Evolutionary conservation across 2,329 filamentous ascomycete species (phyloP), one percentile per base, ranked within the genome.

Genomic region (Fusarium beomiforme): DNA sequence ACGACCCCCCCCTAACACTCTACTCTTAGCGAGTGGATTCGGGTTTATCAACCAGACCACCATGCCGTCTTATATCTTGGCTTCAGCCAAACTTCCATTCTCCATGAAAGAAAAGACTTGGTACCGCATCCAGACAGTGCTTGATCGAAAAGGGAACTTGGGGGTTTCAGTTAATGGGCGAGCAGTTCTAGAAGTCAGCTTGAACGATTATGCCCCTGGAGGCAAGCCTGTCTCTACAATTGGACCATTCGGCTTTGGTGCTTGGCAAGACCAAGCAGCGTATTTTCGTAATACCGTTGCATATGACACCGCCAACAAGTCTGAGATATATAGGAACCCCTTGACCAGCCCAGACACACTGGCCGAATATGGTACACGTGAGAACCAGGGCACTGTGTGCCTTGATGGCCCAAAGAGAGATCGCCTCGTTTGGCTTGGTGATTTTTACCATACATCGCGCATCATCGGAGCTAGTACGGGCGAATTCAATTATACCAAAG

Each of bases 401-500:
- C 57, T 63, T 14, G 60, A 62, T 37, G 60, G 60, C 16, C 60
- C 60, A 4, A 63, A 62, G 26, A 59, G 60, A 11, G 60, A 62
- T 33, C 57, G 60, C 7, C 60, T 63, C 3, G 42, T 63, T 23
- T 63, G 60, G 60, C 39, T 63, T 3, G 60, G 60, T 14, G 44
- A 63, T 24, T 63, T 62, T n/a, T 63, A 62, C 7, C 60, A 63
- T 9, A 63, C 37, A n/a, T 63, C 44, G n/a, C 44, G 60, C 11
- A 62, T 63, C 37, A 63, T 63, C 9, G 57, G 60, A 8, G 60
- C 59, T 8, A 63, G 60, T 41, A 62, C 60, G 8, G 39, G 57
- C 5, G 57, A 57, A 7, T 62, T 62, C 14, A 47, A 62, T 8
- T 46, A 62, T 6, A 59, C 47, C n/a, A 61, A 57, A 21, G 60